These are phyloP conservation scores for Xylaria palmicola DNA, from an alignment of 495 filamentous ascomycete genomes.

Conservation along the genomic window DNA sequence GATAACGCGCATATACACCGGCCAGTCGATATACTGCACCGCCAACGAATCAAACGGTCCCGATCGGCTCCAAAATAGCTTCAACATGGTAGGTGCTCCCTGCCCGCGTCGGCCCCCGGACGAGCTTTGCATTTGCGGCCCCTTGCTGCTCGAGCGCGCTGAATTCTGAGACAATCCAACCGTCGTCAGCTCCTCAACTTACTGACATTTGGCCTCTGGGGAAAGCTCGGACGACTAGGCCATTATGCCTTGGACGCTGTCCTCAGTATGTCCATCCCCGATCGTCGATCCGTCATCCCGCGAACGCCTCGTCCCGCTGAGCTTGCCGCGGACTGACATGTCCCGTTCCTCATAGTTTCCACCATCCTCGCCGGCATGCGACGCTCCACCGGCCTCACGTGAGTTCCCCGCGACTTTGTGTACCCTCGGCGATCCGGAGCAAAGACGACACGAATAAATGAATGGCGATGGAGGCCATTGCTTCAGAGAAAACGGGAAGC, in stretches of 20 bases:
- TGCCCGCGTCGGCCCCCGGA: constrained; percentile 7
- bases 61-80: not conserved
- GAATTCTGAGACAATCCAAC: constrained; percentile 18
- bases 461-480: too few species aligned
- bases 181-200: constrained; percentile 56
- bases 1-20: not conserved
- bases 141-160: constrained; percentile 7
- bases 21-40: not conserved
- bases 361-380: constrained; percentile 95
- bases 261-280: constrained; percentile 59
- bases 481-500: too few species aligned
- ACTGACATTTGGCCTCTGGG: constrained; percentile 59
- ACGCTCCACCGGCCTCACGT: constrained; percentile 96
- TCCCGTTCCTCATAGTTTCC: constrained; percentile 61
- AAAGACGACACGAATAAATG: not conserved
- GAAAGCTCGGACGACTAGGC: constrained; percentile 84
- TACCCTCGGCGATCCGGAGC: too few species aligned
- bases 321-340: constrained; percentile 21
- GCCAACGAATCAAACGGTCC: not conserved
- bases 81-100: constrained; percentile 43
- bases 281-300: not conserved
- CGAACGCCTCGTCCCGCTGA: not conserved
- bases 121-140: constrained; percentile 2
- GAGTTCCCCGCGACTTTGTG: constrained; percentile 52
- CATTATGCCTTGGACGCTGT: constrained; percentile 98